Evolutionary conservation across 1,284 basidiomycete genomes (phyloP).

Genomic region (Chondrostereum purpureum): DNA sequence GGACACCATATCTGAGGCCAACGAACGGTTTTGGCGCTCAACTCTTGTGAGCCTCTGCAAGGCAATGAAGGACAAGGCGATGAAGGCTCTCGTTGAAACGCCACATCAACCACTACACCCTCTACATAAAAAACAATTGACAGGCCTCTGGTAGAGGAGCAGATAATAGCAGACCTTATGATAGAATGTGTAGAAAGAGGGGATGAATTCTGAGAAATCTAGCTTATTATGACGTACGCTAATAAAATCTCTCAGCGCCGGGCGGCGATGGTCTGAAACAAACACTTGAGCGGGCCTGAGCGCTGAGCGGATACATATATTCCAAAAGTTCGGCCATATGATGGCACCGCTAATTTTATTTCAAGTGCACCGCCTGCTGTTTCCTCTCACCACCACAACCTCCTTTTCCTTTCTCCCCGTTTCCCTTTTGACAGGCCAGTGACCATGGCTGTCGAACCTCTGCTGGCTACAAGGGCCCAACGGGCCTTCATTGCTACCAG

Average conservation of each 20-base stretch:
- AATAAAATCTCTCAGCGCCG: not conserved
- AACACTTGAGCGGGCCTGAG: too few species aligned
- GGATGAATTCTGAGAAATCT: constrained; percentile 25
- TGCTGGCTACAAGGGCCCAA: constrained; percentile 61
- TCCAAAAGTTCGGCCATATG: too few species aligned
- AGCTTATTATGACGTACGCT: too few species aligned
- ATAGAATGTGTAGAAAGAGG: constrained; percentile 32
- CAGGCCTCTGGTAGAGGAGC: constrained; percentile 27
- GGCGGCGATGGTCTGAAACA: too few species aligned
- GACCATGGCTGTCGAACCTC: constrained; percentile 58
- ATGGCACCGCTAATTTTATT: not conserved
- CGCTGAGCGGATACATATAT: too few species aligned
- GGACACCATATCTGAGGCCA: constrained; percentile 30
- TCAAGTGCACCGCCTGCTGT: not conserved
- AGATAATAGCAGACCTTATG: constrained; percentile 44
- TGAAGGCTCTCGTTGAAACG: not conserved
- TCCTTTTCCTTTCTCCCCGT: constrained; percentile 13
- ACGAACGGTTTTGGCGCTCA: constrained; percentile 32
- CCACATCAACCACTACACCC: not conserved
- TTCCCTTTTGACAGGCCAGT: too few species aligned
- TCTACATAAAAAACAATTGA: constrained; percentile 35
- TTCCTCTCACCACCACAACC: constrained; percentile 12
- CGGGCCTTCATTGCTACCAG: constrained; percentile 59
- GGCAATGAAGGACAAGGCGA: constrained; percentile 16
- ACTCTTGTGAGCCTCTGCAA: constrained; percentile 30